Conservation (phyloP, 2,329 filamentous ascomycete genomes). For the Sclerotinia glacialis region DNA sequence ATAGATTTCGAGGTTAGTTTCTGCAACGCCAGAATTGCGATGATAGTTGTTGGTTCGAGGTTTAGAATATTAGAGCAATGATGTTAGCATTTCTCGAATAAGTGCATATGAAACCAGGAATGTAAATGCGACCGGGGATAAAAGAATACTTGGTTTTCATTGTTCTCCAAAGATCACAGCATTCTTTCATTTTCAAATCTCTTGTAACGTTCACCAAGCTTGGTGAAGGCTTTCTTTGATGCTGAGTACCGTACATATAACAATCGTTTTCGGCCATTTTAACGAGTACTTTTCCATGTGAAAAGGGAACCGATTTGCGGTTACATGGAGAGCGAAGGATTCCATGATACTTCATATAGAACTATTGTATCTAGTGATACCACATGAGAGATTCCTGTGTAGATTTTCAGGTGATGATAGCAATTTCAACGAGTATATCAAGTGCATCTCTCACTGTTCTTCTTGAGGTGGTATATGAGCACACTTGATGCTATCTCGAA, state of each 20-base stretch:
- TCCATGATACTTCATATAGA: not conserved
- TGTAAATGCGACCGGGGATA: not conserved
- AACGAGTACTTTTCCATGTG: not conserved
- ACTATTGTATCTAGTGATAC: not conserved
- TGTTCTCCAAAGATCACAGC: not conserved
- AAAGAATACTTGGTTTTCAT: not conserved
- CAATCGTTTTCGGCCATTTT: slow-evolving; percentile 8
- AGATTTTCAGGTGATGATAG: not conserved
- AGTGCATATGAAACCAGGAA: not conserved
- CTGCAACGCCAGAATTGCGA: not conserved
- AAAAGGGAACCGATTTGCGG: not conserved
- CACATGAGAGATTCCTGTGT: not conserved
- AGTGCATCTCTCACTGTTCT: not conserved
- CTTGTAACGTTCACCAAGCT: not conserved
- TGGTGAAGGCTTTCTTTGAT: slow-evolving; percentile 2
- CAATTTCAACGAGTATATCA: not conserved
- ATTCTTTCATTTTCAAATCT: slow-evolving; percentile 9
- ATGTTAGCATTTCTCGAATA: not conserved
- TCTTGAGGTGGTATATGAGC: not conserved
- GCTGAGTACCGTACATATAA: not conserved
- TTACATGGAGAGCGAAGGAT: not conserved
- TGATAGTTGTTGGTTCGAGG: not conserved
- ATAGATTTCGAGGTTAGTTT: not conserved
- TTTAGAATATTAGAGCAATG: not conserved
- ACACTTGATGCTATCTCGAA: not conserved